Percentiles rank a stretch among this genome's conserved stretches.
These are phyloP conservation scores for Tagetes patula DNA, from an alignment of 129 eudicot genomes.

Conservation along the genomic window DNA sequence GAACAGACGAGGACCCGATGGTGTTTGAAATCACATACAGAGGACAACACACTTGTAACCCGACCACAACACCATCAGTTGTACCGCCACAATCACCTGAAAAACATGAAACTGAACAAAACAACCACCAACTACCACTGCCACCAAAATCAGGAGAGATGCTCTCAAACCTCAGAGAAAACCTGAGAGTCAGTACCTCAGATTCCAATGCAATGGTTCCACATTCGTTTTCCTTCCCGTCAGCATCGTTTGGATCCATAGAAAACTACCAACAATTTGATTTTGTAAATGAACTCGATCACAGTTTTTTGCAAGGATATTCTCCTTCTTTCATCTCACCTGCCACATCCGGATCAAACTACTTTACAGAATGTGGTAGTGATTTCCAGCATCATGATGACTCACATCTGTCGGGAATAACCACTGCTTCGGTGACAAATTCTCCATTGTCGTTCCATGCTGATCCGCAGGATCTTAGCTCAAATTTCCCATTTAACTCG, in stretches of 20 bases:
- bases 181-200: constrained; percentile 53
- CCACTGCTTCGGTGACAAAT: constrained; percentile 51
- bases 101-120: constrained; percentile 23
- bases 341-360: constrained; percentile 55
- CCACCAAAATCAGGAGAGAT: constrained; percentile 38
- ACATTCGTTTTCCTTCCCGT: constrained; percentile 45
- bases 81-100: constrained; percentile 54
- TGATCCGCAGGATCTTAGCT: constrained; percentile 42
- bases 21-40: constrained; percentile 69
- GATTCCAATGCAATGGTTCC: constrained; percentile 37
- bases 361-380: constrained; percentile 40
- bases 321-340: constrained; percentile 23
- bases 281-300: constrained; percentile 11
- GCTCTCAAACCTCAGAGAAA: constrained; percentile 42
- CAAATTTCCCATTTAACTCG: constrained; percentile 49
- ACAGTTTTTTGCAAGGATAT: constrained; percentile 23
- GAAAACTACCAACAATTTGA: constrained; percentile 34
- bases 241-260: constrained; percentile 33
- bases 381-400: constrained; percentile 43
- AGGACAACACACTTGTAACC: constrained; percentile 68
- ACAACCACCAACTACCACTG: constrained; percentile 24
- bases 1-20: constrained; percentile 70
- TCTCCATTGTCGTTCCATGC: constrained; percentile 55
- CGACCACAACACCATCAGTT: constrained; percentile 22
- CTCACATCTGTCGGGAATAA: constrained; percentile 39